Base-by-base conservation (phyloP, 2,329 filamentous ascomycete genomes). In the Alternaria burnsii region DNA sequence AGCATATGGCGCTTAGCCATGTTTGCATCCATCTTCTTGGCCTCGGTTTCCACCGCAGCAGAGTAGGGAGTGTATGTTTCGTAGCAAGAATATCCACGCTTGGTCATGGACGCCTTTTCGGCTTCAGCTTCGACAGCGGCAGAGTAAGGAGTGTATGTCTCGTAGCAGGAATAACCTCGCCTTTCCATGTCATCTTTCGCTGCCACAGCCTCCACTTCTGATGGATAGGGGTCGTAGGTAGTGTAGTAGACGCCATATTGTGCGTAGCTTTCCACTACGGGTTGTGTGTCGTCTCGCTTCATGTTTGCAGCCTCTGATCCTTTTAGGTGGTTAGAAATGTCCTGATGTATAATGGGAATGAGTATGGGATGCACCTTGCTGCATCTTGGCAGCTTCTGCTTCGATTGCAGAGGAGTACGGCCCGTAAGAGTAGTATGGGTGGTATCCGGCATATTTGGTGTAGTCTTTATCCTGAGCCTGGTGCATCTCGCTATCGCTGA, bases 381-480 rank as follows among this genome's bases (percentile, higher is more conserved):
- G 43, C 24, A 10, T 46, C 30, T 50, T 50, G 18, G 28, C 46
- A 9, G 46, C 46, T 18, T 50, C 46, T 4, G 46, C 46, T 36
- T 36, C 46, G 8, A 16, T 18, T 22, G 46, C 16, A 10, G 46
- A 20, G 4, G 51, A 20, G 50, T 67, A 66, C 1, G 36, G 2
- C 18, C n/a, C 48, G 32, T 65, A 63, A 12, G 5, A 22, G n/a
- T 34, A 30, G 47, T 65, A 68, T 14, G 28, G 16, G 16, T 28
- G 46, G 28, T 67, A 67, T 34, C 48, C 59, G 5, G 30, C 14
- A 26, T 62, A 61, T 12, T 43, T 51, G 9, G 18, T 28, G 38
- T 64, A 61, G 10, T 40, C 51, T 18, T 14, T 54, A 44, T 65
- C 53, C 26, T 55, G 42, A 10, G 40, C 47, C 47, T 50, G 46